Evolutionary conservation across 768 basidiomycete genomes (phyloP), one percentile per base, ranked within the genome.

Genomic region (Rhodotorula sphaerocarpa): DNA sequence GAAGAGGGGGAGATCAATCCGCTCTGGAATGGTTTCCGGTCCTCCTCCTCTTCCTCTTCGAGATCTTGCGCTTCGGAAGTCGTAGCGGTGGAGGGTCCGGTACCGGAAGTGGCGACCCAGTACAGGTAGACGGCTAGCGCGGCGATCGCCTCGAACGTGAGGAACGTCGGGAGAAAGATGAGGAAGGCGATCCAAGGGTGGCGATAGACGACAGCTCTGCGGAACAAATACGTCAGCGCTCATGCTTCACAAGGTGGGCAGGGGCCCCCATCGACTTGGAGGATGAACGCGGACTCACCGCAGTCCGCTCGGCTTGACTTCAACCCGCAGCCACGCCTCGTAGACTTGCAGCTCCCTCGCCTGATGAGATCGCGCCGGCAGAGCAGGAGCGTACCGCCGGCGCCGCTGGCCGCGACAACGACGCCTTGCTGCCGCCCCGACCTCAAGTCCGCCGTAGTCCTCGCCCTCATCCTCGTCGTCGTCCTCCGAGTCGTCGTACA

Each of bases 81-180:
- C 33, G 31, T 3, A 2, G 36, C 15, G 5, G 18, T 12, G 30
- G 15, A 23, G 3, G 41, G 21, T 6, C 15, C 16, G 45, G 23
- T 59, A 44, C 15, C 46, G 41, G 25, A 42, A 21, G 33, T 11
- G 11, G 23, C 50, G 50, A 63, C 57, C 20, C 23, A 55, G 11
- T 39, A 41, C 30, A 51, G 21, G 31, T 54, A 66, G 27, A 57
- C 51, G 33, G 50, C 34, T 36, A 63, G 42, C 7, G 61, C 63
- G 5, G 63, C 53, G 52, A 64, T 2, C 31, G 48, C 21, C 42
- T 64, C 63, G 31, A 53, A 27, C 25, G 53, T 3, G 56, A 64
- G 57, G 52, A 64, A 64, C 3, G 57, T 33, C 20, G 57, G 62
- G 62, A 64, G 23, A 45, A 64, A 64, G 53, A 55, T 27, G 27